Evolutionary conservation across 352 stramenopile species (phyloP).

Genomic region (Pythium aphanidermatum): DNA sequence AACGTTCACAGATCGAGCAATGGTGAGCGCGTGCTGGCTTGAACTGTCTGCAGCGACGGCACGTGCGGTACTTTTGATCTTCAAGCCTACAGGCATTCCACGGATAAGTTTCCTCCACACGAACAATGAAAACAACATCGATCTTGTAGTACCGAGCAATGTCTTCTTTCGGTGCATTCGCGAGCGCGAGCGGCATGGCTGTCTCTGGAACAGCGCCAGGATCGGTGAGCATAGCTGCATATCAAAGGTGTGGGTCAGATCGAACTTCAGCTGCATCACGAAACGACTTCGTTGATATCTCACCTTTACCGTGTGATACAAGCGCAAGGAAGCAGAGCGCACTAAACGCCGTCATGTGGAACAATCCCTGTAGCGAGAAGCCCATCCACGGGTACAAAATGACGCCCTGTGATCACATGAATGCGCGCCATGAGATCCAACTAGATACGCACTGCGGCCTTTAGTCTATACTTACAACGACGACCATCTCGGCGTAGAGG

Average conservation of each 20-base stretch:
- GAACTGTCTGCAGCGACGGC: constrained; percentile 92
- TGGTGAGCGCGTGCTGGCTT: constrained; percentile 96
- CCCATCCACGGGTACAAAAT: constrained; percentile 91
- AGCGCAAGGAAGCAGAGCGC: constrained; percentile 86
- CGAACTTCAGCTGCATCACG: constrained; percentile 3
- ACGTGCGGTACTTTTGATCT: constrained; percentile 81
- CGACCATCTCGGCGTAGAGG: constrained; percentile 87
- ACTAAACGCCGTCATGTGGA: constrained; percentile 69
- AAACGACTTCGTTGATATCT: too few species aligned
- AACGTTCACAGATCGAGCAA: constrained; percentile 95
- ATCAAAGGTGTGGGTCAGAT: too few species aligned
- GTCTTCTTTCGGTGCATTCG: constrained; percentile 72
- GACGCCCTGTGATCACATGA: constrained; percentile 38
- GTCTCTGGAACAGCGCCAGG: constrained; percentile 95
- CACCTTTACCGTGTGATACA: constrained; percentile 93
- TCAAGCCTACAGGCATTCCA: constrained; percentile 39
- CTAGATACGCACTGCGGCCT: too few species aligned
- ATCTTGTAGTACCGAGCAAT: constrained; percentile 54
- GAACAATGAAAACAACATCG: not conserved
- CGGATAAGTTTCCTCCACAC: too few species aligned
- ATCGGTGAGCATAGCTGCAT: constrained; percentile 98
- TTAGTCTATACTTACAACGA: constrained; percentile 74
- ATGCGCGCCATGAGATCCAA: not conserved
- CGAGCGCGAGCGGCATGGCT: constrained; percentile 82
- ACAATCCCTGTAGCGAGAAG: constrained; percentile 50